Evolutionary conservation across 768 basidiomycete species (phyloP), one percentile per base, ranked within the genome.

Genomic region (Boletellus emodensis): DNA sequence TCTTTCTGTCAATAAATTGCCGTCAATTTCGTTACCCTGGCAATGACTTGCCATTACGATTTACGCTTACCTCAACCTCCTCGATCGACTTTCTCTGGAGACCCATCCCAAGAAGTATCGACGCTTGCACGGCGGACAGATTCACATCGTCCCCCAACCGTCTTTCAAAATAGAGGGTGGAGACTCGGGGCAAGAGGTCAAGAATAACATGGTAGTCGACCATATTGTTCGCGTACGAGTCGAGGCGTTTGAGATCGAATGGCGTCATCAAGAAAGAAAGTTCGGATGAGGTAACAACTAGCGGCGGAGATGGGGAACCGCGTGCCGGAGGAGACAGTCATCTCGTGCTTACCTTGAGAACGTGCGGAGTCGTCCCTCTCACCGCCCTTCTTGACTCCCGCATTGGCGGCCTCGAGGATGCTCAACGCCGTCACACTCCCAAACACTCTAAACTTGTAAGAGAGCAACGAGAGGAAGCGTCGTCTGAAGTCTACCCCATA

Each of bases 131-230:
- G 0, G 88, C 90, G 37, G 89, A 90, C 17, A 98, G 68, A 39
- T 71, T 79, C 17, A 88, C 72, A 15, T 84, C 84, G 5, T 75
- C 75, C 1, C 83, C 84, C 3, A 88, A 67, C 30, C 84, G 78
- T 57, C 75, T 79, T 59, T 91, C 83, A 67, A 98, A 99, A 71
- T 87, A 95, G 13, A 97, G 74, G n/a, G 78, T 71, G 3, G 92
- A 83, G 34, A 93, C 71, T 1, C 74, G 79, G 0, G 96, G 95
- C 14, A 99, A 76, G 22, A 98, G 76, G 67, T 99, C 96, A 36
- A 98, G 77, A 49, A 98, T 81, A 59, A 95, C 92, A 64, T 98
- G 96, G 61, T 95, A 97, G 68, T 98, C 96, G 37, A 98, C 78
- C 82, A 88, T 85, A 64, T 93, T 93, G 67, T 96, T 94, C 1